Evolutionary conservation across 495 filamentous ascomycete species (phyloP).

Genomic region (Annulohypoxylon maeteangense): DNA sequence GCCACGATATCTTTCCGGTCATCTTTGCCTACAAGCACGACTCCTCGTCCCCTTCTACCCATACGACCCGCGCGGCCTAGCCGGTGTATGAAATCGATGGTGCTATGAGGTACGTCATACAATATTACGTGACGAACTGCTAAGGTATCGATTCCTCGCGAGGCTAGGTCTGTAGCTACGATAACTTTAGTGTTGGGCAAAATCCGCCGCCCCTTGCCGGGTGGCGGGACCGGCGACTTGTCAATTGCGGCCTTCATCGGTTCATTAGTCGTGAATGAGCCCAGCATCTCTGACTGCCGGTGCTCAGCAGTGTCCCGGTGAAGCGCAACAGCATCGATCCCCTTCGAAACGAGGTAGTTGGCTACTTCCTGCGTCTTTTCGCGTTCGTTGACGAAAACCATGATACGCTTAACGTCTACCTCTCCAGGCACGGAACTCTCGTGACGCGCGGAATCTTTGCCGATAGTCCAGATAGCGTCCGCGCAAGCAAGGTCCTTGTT

Average conservation of each 20-base stretch:
- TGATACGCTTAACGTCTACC: constrained; percentile 80
- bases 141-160: constrained; percentile 93
- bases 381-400: constrained; percentile 98
- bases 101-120: constrained; percentile 95
- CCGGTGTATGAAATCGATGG: constrained; percentile 96
- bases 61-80: constrained; percentile 91
- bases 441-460: constrained; percentile 73
- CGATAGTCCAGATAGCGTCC: constrained; percentile 92
- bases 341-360: constrained; percentile 81
- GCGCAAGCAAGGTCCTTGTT: constrained; percentile 93
- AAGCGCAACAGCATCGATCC: constrained; percentile 85
- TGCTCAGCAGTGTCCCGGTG: constrained; percentile 81
- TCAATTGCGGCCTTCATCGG: constrained; percentile 50
- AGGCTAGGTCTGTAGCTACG: constrained; percentile 92
- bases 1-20: constrained; percentile 90
- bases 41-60: constrained; percentile 87
- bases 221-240: constrained; percentile 19
- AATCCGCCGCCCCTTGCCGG: constrained; percentile 41
- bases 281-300: constrained; percentile 77
- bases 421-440: constrained; percentile 55
- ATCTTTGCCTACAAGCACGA: constrained; percentile 88
- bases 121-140: constrained; percentile 89
- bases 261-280: constrained; percentile 73
- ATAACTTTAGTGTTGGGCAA: constrained; percentile 84
- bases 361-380: constrained; percentile 86